Percentiles rank a stretch among this genome's conserved stretches.
Conservation (phyloP, 2,329 filamentous ascomycete species). For the Stachybotrys chartarum region DNA sequence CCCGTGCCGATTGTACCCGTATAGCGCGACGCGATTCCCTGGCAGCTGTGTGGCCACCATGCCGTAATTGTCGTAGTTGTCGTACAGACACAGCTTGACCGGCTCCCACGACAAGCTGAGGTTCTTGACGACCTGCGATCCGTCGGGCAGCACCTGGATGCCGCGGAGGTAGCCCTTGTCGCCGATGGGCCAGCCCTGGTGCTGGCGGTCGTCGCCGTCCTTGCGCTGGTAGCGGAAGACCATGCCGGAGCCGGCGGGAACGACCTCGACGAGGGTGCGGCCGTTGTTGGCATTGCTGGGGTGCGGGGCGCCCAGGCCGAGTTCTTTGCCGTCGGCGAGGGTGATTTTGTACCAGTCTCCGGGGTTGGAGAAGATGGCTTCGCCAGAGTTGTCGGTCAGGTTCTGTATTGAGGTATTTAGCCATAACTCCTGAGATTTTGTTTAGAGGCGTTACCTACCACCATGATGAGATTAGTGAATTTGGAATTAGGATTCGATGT, state of each 20-base stretch:
- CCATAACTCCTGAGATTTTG: neutral
- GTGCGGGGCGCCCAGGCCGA: neutral
- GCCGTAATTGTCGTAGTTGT: constrained; percentile 1
- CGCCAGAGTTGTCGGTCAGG: constrained; percentile 1
- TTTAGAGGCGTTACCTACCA: neutral
- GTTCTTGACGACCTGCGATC: neutral
- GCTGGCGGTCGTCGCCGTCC: neutral
- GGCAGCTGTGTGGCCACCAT: neutral
- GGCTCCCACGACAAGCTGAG: constrained; percentile 2
- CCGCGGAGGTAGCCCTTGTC: constrained; percentile 3
- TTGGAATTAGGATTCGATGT: neutral
- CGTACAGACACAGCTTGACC: constrained; percentile 1
- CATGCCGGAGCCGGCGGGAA: constrained; percentile 1
- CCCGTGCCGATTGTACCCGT: constrained; percentile 1
- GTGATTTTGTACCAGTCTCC: constrained; percentile 1
- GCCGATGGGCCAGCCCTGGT: constrained; percentile 1
- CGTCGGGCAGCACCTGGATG: constrained; percentile 1
- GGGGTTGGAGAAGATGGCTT: neutral
- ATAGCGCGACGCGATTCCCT: neutral
- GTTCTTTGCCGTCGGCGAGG: constrained; percentile 1
- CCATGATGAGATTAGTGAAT: neutral
- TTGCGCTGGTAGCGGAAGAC: constrained; percentile 1
- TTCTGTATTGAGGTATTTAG: neutral
- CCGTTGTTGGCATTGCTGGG: neutral
- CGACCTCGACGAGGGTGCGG: neutral